A percentile compares a stretch with the other conserved stretches of the same genome.
phyloP scores from a whole-genome alignment of 2,329 filamentous ascomycete genomes.

The Fusarium sp. region DNA sequence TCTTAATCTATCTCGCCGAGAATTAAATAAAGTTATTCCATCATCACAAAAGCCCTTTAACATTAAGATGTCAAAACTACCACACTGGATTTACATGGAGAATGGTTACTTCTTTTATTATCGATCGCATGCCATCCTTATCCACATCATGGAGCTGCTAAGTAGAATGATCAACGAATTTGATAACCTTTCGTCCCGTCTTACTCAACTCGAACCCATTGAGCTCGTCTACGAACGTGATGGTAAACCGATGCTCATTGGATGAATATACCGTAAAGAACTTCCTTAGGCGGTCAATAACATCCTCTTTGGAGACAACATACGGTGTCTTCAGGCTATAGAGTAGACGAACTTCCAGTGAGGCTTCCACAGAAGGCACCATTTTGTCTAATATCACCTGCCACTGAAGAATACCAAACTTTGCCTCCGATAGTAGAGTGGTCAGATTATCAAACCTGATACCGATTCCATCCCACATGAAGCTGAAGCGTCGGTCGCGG shows the following conservation, averaged over 20 bases:
- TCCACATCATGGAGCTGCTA: background rate
- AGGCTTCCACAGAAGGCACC: slow-evolving; percentile 43
- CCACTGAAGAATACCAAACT: slow-evolving; percentile 56
- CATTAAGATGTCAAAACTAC: too few species aligned
- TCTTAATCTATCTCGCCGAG: too few species aligned
- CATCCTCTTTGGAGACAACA: slow-evolving; percentile 19
- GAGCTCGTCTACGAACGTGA: slow-evolving; percentile 54
- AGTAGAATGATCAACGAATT: slow-evolving; percentile 46
- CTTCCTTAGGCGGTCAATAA: slow-evolving; percentile 37
- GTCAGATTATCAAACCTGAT: slow-evolving; percentile 53
- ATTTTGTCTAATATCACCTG: slow-evolving; percentile 55
- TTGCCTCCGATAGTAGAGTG: slow-evolving; percentile 38
- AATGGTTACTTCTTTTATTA: too few species aligned
- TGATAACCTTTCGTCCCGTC: slow-evolving; percentile 47
- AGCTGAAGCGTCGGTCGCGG: slow-evolving; percentile 59
- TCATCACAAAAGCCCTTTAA: too few species aligned
- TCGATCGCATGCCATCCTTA: too few species aligned
- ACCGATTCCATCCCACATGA: slow-evolving; percentile 56
- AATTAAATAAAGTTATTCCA: too few species aligned
- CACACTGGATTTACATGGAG: too few species aligned
- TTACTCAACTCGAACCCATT: slow-evolving; percentile 45
- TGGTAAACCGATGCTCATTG: slow-evolving; percentile 50
- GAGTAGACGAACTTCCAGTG: slow-evolving; percentile 48
- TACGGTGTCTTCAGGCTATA: slow-evolving; percentile 6
- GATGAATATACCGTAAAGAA: slow-evolving; percentile 45